Evolutionary conservation across 2,329 filamentous ascomycete genomes (phyloP).

Genomic region (Nemania bipapillata): DNA sequence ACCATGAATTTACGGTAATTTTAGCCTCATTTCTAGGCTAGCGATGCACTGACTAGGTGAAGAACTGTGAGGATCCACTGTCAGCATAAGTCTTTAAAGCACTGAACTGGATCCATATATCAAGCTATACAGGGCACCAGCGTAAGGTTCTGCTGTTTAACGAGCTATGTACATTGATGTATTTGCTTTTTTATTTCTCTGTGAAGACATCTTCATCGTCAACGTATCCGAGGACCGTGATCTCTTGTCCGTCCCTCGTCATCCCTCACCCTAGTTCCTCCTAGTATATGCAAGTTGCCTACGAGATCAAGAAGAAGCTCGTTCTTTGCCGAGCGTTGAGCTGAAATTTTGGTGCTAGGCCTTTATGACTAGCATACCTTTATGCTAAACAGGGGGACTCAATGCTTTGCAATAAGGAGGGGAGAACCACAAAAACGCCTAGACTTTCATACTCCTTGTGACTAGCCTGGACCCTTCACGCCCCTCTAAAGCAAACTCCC

Average conservation of each 20-base stretch:
- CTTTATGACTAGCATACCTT: constrained; percentile 7
- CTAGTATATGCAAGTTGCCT: constrained; percentile 38
- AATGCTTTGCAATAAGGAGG: constrained; percentile 26
- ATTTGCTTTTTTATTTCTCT: constrained; percentile 7
- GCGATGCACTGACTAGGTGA: neutral
- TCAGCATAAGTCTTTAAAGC: neutral
- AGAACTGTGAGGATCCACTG: neutral
- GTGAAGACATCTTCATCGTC: constrained; percentile 13
- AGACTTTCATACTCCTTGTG: constrained; percentile 18
- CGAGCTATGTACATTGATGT: constrained; percentile 31
- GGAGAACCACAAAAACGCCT: constrained; percentile 36
- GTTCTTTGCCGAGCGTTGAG: constrained; percentile 9
- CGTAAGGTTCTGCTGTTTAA: constrained; percentile 11
- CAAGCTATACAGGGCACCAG: constrained; percentile 19
- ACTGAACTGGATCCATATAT: constrained; percentile 29
- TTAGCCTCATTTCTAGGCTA: neutral
- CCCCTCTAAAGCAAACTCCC: constrained; percentile 38
- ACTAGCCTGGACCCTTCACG: constrained; percentile 21
- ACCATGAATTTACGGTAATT: neutral
- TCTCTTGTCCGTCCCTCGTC: constrained; percentile 22
- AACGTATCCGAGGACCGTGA: constrained; percentile 14
- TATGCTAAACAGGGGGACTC: constrained; percentile 18
- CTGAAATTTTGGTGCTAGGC: constrained; percentile 10
- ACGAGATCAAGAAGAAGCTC: constrained; percentile 26
- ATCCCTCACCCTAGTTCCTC: constrained; percentile 16